Evolutionary conservation across 176 grass and related monocot genomes (phyloP), one percentile per base, ranked within the genome.

Genomic region (Hordeum vulgare): DNA sequence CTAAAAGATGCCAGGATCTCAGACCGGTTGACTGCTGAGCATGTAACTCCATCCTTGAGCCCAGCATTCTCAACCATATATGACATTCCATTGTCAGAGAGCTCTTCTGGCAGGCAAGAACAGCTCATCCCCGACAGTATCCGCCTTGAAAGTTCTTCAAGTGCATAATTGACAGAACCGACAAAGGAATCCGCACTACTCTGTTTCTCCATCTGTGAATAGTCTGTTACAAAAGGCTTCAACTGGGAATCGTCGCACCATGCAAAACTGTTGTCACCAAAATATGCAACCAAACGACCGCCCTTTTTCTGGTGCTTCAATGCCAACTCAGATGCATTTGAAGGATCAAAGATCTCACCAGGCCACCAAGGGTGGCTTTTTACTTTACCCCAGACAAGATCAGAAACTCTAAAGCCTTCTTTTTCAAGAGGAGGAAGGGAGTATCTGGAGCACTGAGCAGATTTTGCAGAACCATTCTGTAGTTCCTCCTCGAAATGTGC

Each of bases 341-440:
- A 90, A 20, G 89, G 87, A 76, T 91, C 84, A 56, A 94, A 93
- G 57, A 98, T 98, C 89, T 95, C 90, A 20, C 96, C 96, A 78
- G 96, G 96, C 96, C 96, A 98, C 96, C 96, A 98, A 74, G 96
- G 96, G 84, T 94, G 96, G 42, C 96, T 94, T 77, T 98, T 98
- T 27, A 98, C 96, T 92, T 98, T 98, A 64, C 93, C 93, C 96
- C 96, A 98, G 41, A 98, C 93, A 11, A 98, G 89, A 90, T 98
- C 93, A 83, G 89, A 83, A 25, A 91, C 86, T 73, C 75, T 62
- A 70, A 98, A 96, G 42, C 61, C 25, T 6, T 85, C 83, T 66
- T 87, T 91, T 10, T 95, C 89, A 20, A 94, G 78, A 73, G 80
- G 84, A 69, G 85, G 87, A 3, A 95, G 42, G 77, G 71, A 29